Evolutionary conservation across 2,329 filamentous ascomycete genomes (phyloP).

Genomic region (Arthrobotrys conoides): DNA sequence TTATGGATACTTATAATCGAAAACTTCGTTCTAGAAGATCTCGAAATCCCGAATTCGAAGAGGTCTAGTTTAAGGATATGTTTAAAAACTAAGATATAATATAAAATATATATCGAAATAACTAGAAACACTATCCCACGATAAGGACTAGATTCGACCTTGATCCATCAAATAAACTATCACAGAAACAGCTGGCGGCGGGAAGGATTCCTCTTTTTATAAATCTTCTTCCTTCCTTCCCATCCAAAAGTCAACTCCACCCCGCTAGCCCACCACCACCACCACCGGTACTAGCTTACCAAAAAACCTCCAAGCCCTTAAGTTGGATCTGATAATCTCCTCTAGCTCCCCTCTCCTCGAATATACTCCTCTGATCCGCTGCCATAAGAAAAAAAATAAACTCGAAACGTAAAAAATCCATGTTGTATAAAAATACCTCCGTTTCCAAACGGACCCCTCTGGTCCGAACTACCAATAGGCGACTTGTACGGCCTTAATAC

Average conservation of each 20-base stretch:
- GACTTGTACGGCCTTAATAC: constrained; percentile 1
- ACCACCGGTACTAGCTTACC: constrained; percentile 4
- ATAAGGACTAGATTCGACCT: constrained; percentile 1
- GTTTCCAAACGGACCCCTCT: constrained; percentile 13
- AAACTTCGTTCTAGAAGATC: not conserved
- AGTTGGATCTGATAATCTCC: constrained; percentile 8
- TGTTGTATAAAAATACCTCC: constrained; percentile 12
- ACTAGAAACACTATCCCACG: not conserved
- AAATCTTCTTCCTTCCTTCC: not conserved
- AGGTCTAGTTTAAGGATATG: not conserved
- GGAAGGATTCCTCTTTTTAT: constrained; percentile 19
- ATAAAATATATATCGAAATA: not conserved
- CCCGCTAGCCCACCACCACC: not conserved
- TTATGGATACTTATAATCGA: not conserved
- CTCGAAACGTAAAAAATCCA: constrained; percentile 3
- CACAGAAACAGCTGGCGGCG: constrained; percentile 21
- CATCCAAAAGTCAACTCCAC: too few species aligned
- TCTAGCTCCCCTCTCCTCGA: not conserved
- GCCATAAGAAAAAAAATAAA: not conserved
- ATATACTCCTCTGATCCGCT: constrained; percentile 29
- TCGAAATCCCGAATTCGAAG: not conserved
- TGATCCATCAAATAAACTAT: constrained; percentile 17
- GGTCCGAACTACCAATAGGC: constrained; percentile 15
- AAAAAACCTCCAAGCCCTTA: not conserved
- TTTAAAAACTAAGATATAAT: not conserved